Evolutionary conservation across 306 rosid species (phyloP).

Genomic region (Cucurbita moschata): DNA sequence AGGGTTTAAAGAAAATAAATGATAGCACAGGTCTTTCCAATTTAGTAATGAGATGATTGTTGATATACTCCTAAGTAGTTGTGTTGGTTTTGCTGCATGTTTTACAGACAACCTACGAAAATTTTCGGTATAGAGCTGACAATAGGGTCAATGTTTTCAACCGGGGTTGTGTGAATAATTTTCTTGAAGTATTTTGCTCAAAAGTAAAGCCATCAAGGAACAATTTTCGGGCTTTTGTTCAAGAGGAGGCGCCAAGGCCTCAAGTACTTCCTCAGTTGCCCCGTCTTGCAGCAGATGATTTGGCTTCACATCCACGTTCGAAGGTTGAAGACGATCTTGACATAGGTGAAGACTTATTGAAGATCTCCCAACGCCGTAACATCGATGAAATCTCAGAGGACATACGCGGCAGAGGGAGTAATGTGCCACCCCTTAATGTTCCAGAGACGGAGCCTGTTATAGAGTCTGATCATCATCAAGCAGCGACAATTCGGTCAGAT

Average conservation of each 20-base stretch:
- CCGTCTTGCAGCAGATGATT: constrained; percentile 35
- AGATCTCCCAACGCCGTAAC: constrained; percentile 88
- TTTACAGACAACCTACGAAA: constrained; percentile 83
- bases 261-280: constrained; percentile 19
- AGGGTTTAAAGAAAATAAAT: not conserved
- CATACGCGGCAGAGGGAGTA: constrained; percentile 57
- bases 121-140: constrained; percentile 74
- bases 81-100: not conserved
- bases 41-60: not conserved
- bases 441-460: constrained; percentile 52
- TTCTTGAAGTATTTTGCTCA: constrained; percentile 72
- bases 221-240: constrained; percentile 58
- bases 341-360: constrained; percentile 80
- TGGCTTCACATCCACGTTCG: constrained; percentile 48
- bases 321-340: constrained; percentile 86
- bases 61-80: not conserved
- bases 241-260: constrained; percentile 60
- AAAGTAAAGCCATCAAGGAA: constrained; percentile 62
- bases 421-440: constrained; percentile 36
- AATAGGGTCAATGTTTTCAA: constrained; percentile 57
- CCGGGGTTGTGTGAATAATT: constrained; percentile 61
- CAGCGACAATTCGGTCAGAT: constrained; percentile 50
- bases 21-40: not conserved
- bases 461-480: constrained; percentile 66
- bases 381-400: constrained; percentile 64